Conservation (phyloP, 2,329 filamentous ascomycete species). For the Fusarium avenaceum region DNA sequence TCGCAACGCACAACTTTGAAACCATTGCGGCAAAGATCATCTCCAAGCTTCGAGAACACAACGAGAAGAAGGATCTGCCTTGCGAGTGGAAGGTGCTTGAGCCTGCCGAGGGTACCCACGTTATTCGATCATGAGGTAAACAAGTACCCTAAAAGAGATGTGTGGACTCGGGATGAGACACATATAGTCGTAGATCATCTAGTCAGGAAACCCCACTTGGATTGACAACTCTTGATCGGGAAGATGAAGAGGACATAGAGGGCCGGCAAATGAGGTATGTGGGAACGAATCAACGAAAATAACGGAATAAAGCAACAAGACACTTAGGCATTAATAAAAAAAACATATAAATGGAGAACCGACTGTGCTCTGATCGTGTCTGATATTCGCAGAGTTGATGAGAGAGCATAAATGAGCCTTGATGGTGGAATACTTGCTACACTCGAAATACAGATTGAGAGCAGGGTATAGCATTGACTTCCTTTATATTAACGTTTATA, state of each 20-base stretch:
- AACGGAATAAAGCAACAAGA: not conserved
- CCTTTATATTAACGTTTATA: too few relatives aligned
- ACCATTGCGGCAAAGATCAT: slow-evolving; percentile 86
- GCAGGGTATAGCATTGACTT: too few relatives aligned
- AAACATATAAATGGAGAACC: not conserved
- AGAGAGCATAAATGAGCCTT: not conserved
- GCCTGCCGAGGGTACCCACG: slow-evolving; percentile 79
- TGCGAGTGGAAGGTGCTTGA: slow-evolving; percentile 91
- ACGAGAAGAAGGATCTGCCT: slow-evolving; percentile 72
- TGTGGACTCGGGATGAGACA: not conserved
- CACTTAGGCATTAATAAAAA: not conserved
- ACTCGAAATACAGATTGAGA: too few relatives aligned
- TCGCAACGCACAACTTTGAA: slow-evolving; percentile 91
- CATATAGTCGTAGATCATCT: slow-evolving; percentile 19
- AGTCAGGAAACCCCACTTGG: not conserved
- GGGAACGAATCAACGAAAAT: slow-evolving; percentile 20
- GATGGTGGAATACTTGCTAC: not conserved
- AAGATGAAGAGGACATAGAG: slow-evolving; percentile 1
- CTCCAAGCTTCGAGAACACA: slow-evolving; percentile 74
- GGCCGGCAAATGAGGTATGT: not conserved
- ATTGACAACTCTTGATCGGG: not conserved
- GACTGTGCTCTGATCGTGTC: not conserved
- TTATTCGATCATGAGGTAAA: slow-evolving; percentile 54
- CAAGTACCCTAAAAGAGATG: not conserved
- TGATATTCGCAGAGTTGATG: too few relatives aligned